Conservation (phyloP, 768 basidiomycete species). For the Termitomyces sp. region DNA sequence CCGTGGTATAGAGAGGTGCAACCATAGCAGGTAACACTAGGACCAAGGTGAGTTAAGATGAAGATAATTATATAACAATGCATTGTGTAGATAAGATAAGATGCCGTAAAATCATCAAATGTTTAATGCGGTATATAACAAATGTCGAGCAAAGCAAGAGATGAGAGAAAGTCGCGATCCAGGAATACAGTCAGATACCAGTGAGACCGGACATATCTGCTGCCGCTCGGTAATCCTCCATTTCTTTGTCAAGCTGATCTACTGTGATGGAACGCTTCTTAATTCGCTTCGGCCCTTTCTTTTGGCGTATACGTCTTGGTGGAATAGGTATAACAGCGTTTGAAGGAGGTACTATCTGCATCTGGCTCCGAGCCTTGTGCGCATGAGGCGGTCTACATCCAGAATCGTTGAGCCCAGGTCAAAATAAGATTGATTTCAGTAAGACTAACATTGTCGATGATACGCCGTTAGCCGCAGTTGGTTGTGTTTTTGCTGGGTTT, state of each 20-base stretch:
- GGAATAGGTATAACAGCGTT: slow-evolving; percentile 21
- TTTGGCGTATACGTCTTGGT: slow-evolving; percentile 40
- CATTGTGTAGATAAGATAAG: slow-evolving; percentile 4
- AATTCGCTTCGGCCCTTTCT: slow-evolving; percentile 71
- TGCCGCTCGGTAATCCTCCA: slow-evolving; percentile 70
- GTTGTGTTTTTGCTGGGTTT: neutral
- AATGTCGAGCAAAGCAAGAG: neutral
- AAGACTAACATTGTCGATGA: slow-evolving; percentile 14
- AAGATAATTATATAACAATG: neutral
- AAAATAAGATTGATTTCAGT: neutral
- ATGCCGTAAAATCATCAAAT: neutral
- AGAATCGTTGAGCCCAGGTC: neutral
- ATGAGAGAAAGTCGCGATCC: neutral
- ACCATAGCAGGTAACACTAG: slow-evolving; percentile 48
- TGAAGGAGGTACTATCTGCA: slow-evolving; percentile 16
- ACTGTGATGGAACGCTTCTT: slow-evolving; percentile 49
- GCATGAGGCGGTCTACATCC: slow-evolving; percentile 5
- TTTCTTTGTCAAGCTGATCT: slow-evolving; percentile 69
- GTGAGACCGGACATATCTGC: slow-evolving; percentile 19
- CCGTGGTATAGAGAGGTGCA: slow-evolving; percentile 94
- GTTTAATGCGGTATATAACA: neutral
- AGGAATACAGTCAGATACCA: slow-evolving; percentile 1
- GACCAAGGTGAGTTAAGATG: neutral
- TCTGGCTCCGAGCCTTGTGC: slow-evolving; percentile 1
- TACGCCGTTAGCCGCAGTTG: slow-evolving; percentile 7